Conservation (phyloP, 2,329 filamentous ascomycete species). For the Calonectria pteridis region DNA sequence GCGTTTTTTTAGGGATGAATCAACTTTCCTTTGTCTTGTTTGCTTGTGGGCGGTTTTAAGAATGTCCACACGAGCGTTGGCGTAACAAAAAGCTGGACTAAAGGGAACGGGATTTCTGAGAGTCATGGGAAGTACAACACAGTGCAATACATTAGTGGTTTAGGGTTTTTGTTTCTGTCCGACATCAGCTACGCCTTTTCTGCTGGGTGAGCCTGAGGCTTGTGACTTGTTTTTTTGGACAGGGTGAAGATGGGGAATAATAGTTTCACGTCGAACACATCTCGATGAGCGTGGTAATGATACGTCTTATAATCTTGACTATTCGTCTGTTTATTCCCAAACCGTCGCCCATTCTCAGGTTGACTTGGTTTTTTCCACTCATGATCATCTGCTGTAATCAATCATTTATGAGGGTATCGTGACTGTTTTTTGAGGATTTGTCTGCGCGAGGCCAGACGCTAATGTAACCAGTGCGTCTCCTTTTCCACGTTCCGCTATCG, state of each 20-base stretch:
- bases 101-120: conserved; percentile 23
- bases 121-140: conserved; percentile 28
- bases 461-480: not conserved
- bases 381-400: conserved; percentile 1
- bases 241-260: not conserved
- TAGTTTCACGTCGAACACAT: conserved; percentile 25
- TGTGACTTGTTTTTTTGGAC: not conserved
- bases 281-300: conserved; percentile 40
- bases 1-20: conserved; percentile 32
- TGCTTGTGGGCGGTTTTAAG: conserved; percentile 32
- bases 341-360: not conserved
- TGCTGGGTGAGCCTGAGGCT: not conserved
- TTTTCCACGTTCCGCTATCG: not conserved
- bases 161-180: conserved; percentile 3
- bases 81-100: conserved; percentile 45
- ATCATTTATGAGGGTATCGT: conserved; percentile 16
- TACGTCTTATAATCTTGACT: conserved; percentile 27
- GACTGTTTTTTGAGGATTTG: not conserved
- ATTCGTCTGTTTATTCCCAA: not conserved
- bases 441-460: not conserved
- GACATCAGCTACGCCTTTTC: not conserved
- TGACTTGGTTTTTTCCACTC: not conserved
- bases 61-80: conserved; percentile 48
- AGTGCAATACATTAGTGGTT: conserved; percentile 17
- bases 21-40: conserved; percentile 30